phyloP scores from a whole-genome alignment of 2,329 filamentous ascomycete species.

The Phyllosticta capitalensis region DNA sequence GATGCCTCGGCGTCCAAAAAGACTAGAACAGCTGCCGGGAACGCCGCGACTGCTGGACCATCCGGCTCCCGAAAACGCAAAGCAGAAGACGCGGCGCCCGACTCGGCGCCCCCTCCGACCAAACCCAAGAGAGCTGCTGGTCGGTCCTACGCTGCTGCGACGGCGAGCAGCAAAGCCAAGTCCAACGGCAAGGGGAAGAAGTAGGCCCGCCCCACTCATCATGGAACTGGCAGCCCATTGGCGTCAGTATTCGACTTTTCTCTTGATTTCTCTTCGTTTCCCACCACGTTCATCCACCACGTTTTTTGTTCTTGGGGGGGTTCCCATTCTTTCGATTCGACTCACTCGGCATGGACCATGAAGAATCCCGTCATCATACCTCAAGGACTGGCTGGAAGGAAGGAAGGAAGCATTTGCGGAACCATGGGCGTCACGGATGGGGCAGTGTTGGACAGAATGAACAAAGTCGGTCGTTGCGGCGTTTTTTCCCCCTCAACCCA shows the following conservation, averaged over 20 bases:
- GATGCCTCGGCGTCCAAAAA: slow-evolving; percentile 2
- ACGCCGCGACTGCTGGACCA: not conserved
- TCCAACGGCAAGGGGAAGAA: not conserved
- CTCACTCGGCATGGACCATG: too few relatives aligned
- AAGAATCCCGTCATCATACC: not conserved
- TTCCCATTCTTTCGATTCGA: too few relatives aligned
- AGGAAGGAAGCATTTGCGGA: not conserved
- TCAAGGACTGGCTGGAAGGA: not conserved
- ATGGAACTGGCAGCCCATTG: not conserved
- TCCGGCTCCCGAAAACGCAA: slow-evolving; percentile 25
- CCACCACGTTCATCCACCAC: not conserved
- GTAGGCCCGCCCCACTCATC: not conserved
- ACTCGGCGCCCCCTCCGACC: slow-evolving; percentile 12
- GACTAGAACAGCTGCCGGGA: not conserved
- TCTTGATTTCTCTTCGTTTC: not conserved
- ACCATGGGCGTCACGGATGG: not conserved
- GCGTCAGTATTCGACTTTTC: too few relatives aligned
- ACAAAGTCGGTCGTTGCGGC: not conserved
- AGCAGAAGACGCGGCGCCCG: slow-evolving; percentile 17
- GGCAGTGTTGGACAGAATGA: not conserved
- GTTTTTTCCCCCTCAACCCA: too few relatives aligned
- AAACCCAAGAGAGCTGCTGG: slow-evolving; percentile 22
- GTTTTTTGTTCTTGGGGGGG: too few relatives aligned
- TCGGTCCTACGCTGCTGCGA: slow-evolving; percentile 26
- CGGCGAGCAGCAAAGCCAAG: slow-evolving; percentile 26